phyloP scores from a whole-genome alignment of 768 basidiomycete genomes.

The Boletus patriciae region DNA sequence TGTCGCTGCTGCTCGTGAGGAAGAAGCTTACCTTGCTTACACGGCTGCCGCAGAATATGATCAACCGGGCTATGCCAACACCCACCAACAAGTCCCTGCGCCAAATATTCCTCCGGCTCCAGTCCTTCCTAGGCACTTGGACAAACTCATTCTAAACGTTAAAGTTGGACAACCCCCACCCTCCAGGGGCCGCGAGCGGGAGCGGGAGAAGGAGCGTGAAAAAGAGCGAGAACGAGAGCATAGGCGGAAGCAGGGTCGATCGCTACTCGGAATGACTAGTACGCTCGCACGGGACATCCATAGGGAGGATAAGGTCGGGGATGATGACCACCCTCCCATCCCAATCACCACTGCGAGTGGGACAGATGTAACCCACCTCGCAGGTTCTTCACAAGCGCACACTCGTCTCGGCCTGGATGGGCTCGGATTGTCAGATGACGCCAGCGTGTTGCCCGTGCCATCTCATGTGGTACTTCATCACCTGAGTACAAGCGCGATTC shows the following conservation, averaged over 20 bases:
- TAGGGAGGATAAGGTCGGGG: conserved; percentile 24
- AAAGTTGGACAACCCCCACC: conserved; percentile 36
- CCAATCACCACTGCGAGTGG: conserved; percentile 41
- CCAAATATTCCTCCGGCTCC: conserved; percentile 90
- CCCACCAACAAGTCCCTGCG: conserved; percentile 45
- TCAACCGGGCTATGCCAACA: conserved; percentile 38
- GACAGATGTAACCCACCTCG: conserved; percentile 38
- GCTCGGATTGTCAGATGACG: conserved; percentile 73
- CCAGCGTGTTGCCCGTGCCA: conserved; percentile 87
- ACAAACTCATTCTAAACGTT: conserved; percentile 87
- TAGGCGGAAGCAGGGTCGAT: conserved; percentile 33
- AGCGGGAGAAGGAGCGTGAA: conserved; percentile 38
- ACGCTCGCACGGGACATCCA: conserved; percentile 31
- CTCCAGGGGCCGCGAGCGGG: conserved; percentile 34
- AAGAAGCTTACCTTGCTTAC: conserved; percentile 68
- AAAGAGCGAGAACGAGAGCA: conserved; percentile 34
- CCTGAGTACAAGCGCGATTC: conserved; percentile 91
- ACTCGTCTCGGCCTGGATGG: conserved; percentile 39
- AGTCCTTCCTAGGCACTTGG: conserved; percentile 82
- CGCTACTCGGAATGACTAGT: conserved; percentile 37
- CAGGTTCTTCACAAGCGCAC: conserved; percentile 21
- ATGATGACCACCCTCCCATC: conserved; percentile 26
- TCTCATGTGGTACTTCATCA: conserved; percentile 94
- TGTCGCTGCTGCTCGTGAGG: conserved; percentile 75
- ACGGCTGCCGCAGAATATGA: conserved; percentile 35